Percentiles rank a stretch among this genome's conserved stretches.
Conservation (phyloP, 768 basidiomycete genomes). For the Macrocybe gigantea region DNA sequence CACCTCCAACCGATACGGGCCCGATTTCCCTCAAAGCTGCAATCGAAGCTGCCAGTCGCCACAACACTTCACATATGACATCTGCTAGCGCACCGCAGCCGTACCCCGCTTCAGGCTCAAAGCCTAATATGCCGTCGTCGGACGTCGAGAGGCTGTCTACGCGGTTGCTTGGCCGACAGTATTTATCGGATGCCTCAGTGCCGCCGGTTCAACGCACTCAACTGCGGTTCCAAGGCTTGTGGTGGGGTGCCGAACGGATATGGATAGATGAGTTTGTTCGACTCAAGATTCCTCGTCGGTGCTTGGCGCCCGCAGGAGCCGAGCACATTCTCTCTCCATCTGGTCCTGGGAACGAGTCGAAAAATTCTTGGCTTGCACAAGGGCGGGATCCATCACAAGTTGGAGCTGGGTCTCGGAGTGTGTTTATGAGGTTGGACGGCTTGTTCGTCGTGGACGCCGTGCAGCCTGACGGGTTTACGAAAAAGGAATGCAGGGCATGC, state of each 20-base stretch:
- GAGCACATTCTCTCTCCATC: constrained; percentile 56
- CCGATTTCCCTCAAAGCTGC: constrained; percentile 30
- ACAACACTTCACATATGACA: constrained; percentile 26
- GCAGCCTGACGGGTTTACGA: constrained; percentile 31
- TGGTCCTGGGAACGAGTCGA: constrained; percentile 39
- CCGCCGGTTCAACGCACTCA: constrained; percentile 26
- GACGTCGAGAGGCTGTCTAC: neutral
- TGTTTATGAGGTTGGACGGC: constrained; percentile 68
- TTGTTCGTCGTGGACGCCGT: constrained; percentile 57
- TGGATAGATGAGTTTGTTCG: constrained; percentile 85
- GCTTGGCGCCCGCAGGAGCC: constrained; percentile 62
- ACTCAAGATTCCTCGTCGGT: constrained; percentile 61
- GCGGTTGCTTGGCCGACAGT: constrained; percentile 17
- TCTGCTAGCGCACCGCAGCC: constrained; percentile 3
- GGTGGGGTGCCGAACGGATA: constrained; percentile 88
- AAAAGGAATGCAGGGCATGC: constrained; percentile 60
- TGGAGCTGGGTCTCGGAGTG: constrained; percentile 56
- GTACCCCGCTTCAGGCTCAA: constrained; percentile 1
- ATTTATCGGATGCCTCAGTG: constrained; percentile 11
- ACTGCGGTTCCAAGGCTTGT: constrained; percentile 70
- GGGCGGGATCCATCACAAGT: constrained; percentile 22
- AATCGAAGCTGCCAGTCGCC: constrained; percentile 39
- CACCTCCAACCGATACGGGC: too few relatives aligned
- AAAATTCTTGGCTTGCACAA: constrained; percentile 17
- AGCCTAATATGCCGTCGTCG: neutral